These are phyloP conservation scores for Yamadazyma mexicana DNA, from an alignment of 1,139 yeast genomes.

Conservation along the genomic window DNA sequence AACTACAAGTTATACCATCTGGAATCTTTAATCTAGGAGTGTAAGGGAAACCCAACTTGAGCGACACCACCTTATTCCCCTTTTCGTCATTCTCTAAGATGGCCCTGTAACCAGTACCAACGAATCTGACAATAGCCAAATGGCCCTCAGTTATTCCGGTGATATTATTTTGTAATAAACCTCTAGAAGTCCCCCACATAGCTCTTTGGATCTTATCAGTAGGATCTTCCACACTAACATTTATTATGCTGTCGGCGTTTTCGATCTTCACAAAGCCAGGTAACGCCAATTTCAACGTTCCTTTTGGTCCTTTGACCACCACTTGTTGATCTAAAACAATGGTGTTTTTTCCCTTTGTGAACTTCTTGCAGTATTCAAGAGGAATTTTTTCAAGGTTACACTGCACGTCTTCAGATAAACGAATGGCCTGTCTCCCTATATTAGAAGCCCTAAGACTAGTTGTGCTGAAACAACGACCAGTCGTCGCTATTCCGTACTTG, in stretches of 20 bases:
- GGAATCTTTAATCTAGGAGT: constrained; percentile 82
- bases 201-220: constrained; percentile 69
- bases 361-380: constrained; percentile 48
- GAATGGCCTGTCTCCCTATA: constrained; percentile 43
- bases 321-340: constrained; percentile 61
- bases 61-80: constrained; percentile 61
- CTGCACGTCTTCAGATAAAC: constrained; percentile 31
- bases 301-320: constrained; percentile 80
- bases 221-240: constrained; percentile 59
- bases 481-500: constrained; percentile 2
- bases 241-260: constrained; percentile 30
- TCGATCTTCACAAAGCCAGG: constrained; percentile 68
- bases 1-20: constrained; percentile 65
- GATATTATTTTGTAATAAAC: constrained; percentile 73
- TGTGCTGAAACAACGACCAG: constrained; percentile 12
- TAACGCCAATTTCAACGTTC: constrained; percentile 59
- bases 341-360: constrained; percentile 68
- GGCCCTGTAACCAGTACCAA: constrained; percentile 97
- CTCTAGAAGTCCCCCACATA: constrained; percentile 95
- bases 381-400: constrained; percentile 40
- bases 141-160: constrained; percentile 94
- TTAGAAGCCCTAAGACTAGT: constrained; percentile 33
- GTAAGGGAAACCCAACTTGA: constrained; percentile 71
- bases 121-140: constrained; percentile 80
- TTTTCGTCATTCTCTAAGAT: constrained; percentile 53